Conservation (phyloP, 768 basidiomycete species). For the Rhodosporidiobolus odoratus region DNA sequence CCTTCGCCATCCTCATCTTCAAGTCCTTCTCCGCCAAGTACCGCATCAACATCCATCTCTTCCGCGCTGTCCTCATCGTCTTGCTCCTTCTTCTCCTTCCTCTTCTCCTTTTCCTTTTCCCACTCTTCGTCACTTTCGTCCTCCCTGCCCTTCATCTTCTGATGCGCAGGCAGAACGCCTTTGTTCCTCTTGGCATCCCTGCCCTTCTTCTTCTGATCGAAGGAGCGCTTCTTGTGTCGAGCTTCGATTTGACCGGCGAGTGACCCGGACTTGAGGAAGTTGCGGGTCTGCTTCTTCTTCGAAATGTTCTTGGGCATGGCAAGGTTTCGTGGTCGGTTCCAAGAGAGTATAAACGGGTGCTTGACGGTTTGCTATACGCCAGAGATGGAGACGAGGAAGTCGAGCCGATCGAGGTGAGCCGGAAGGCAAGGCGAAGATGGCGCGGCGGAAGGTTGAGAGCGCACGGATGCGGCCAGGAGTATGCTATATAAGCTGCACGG, state of each 20-base stretch:
- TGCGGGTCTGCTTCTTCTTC: conserved; percentile 66
- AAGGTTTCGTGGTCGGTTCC: neutral
- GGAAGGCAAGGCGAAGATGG: too few relatives aligned
- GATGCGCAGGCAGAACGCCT: conserved; percentile 40
- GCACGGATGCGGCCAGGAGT: too few relatives aligned
- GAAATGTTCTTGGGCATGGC: conserved; percentile 23
- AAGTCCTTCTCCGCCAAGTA: conserved; percentile 39
- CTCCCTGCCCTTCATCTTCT: conserved; percentile 32
- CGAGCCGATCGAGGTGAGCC: too few relatives aligned
- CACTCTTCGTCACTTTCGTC: conserved; percentile 40
- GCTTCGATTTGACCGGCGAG: conserved; percentile 80
- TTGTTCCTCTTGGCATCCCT: conserved; percentile 50
- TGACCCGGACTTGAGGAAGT: conserved; percentile 81
- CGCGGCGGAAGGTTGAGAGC: too few relatives aligned
- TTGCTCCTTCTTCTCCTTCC: conserved; percentile 7
- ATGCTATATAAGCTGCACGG: too few relatives aligned
- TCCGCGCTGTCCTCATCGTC: conserved; percentile 37
- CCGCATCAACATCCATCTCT: conserved; percentile 34
- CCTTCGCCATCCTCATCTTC: conserved; percentile 31
- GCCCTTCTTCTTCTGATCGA: conserved; percentile 64
- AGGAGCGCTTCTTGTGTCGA: conserved; percentile 72
- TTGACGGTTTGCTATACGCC: too few relatives aligned
- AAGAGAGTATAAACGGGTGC: too few relatives aligned
- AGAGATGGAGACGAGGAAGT: too few relatives aligned
- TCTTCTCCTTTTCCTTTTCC: conserved; percentile 34